Evolutionary conservation across 805 yeast genomes (phyloP).

Genomic region (Yueomyces sinensis): DNA sequence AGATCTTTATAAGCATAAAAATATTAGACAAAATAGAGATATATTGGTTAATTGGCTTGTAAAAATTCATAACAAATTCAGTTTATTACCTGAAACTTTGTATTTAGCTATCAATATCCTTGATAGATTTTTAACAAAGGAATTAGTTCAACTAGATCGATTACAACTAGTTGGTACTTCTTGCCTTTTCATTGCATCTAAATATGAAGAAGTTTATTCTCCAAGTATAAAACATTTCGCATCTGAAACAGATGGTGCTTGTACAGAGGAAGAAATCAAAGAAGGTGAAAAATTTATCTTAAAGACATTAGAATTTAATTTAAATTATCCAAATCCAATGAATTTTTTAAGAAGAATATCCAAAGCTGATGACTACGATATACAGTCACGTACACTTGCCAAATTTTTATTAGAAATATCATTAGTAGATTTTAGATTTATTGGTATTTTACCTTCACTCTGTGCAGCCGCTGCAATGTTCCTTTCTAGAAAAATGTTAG

Average conservation of each 20-base stretch:
- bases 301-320: conserved; percentile 59
- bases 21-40: conserved; percentile 39
- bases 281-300: conserved; percentile 76
- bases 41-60: conserved; percentile 91
- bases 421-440: conserved; percentile 63
- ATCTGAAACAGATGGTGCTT: conserved; percentile 74
- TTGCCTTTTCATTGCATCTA: conserved; percentile 77
- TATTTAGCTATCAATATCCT: conserved; percentile 73
- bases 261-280: conserved; percentile 68
- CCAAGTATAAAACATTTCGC: conserved; percentile 83
- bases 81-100: conserved; percentile 76
- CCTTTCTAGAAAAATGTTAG: conserved; percentile 64
- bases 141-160: conserved; percentile 65
- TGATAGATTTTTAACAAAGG: conserved; percentile 76
- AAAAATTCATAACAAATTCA: conserved; percentile 74
- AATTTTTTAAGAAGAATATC: conserved; percentile 83
- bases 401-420: conserved; percentile 76
- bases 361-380: conserved; percentile 88
- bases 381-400: conserved; percentile 80
- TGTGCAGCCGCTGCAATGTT: conserved; percentile 89
- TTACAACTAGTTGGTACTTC: conserved; percentile 81
- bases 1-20: conserved; percentile 29
- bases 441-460: conserved; percentile 66
- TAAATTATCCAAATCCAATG: conserved; percentile 87
- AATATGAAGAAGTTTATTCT: conserved; percentile 84